Evolutionary conservation across 768 basidiomycete species (phyloP), one percentile per base, ranked within the genome.

Genomic region (Trametes maxima): DNA sequence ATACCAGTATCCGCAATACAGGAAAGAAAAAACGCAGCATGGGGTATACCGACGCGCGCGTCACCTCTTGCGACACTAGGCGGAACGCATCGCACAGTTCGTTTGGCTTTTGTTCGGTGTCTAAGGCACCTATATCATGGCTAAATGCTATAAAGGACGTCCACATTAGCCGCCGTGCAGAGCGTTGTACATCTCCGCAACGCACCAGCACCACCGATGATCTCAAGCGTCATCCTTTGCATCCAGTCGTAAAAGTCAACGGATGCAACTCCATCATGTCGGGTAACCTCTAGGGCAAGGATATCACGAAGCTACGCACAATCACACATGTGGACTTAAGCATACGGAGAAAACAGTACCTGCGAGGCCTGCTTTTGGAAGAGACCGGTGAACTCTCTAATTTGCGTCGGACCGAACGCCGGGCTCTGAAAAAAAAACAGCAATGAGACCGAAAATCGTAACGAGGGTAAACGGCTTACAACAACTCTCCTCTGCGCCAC

Each of bases 391-490:
- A 88, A 68, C 46, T 81, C 82, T 3, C 86, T 76, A 35, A 88
- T 79, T 65, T 88, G 86, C 2, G 78, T 71, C 1, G 79, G 77
- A 1, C 86, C 85, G 65, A 90, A 90, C 0, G 86, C 86, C 14
- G 87, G 87, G 63, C 88, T 89, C 87, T 79, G 39, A 5, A 16
- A 33, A 33, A 33, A 8, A 33, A 3, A 33, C 8, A 3, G 8
- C 4, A 8, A 33, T 33, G 8, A 3, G 8, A 33, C 3, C 28
- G 4, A 3, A 33, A 8, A 8, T 33, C 28, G 28, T 33, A 33
- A 33, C 28, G 28, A 25, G 3, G 11, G 16, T 2, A 4, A n/a
- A 16, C 12, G 28, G 14, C 59, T 50, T 24, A 59, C 58, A 21
- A 59, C 58, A 11, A 59, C 51, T 24, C 58, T 46, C 37, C 44